Evolutionary conservation across 2,329 filamentous ascomycete genomes (phyloP).

Genomic region (Stemphylium beticola): DNA sequence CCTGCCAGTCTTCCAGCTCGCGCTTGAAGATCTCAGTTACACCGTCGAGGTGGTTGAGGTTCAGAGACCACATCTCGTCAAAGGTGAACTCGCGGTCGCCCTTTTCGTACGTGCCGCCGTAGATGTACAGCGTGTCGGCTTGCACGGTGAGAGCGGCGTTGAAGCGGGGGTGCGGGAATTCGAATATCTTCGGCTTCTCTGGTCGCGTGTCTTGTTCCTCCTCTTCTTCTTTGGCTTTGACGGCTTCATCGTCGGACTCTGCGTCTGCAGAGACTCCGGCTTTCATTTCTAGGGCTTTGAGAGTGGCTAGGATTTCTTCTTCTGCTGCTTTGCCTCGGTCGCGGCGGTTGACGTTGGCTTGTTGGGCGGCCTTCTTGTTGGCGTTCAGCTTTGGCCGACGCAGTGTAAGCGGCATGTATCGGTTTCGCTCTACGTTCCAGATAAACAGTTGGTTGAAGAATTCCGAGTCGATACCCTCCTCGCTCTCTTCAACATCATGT

Average conservation of each 20-base stretch:
- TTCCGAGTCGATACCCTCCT: slow-evolving; percentile 95
- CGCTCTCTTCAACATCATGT: slow-evolving; percentile 87
- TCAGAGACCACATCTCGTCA: slow-evolving; percentile 90
- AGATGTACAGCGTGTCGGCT: slow-evolving; percentile 90
- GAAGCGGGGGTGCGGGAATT: slow-evolving; percentile 88
- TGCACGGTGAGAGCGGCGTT: slow-evolving; percentile 91
- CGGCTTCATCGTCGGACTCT: slow-evolving; percentile 40
- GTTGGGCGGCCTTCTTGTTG: slow-evolving; percentile 61
- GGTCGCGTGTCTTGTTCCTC: slow-evolving; percentile 61
- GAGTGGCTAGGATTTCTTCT: slow-evolving; percentile 84
- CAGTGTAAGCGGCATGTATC: slow-evolving; percentile 85
- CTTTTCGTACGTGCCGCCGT: slow-evolving; percentile 93
- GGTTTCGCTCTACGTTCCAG: slow-evolving; percentile 94
- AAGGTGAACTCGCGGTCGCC: slow-evolving; percentile 95
- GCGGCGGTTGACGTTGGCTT: slow-evolving; percentile 51
- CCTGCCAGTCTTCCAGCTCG: slow-evolving; percentile 84
- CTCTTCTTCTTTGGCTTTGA: slow-evolving; percentile 40
- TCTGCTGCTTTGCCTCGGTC: slow-evolving; percentile 88
- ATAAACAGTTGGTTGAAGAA: slow-evolving; percentile 93
- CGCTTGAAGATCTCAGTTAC: slow-evolving; percentile 89
- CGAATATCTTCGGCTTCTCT: slow-evolving; percentile 68
- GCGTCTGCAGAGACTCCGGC: slow-evolving; percentile 61
- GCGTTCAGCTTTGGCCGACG: slow-evolving; percentile 74
- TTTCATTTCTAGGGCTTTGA: slow-evolving; percentile 83
- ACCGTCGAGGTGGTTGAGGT: slow-evolving; percentile 93